Conservation (phyloP, 192 early-diverging fungal species). For the Rhizophagus prolifer region DNA sequence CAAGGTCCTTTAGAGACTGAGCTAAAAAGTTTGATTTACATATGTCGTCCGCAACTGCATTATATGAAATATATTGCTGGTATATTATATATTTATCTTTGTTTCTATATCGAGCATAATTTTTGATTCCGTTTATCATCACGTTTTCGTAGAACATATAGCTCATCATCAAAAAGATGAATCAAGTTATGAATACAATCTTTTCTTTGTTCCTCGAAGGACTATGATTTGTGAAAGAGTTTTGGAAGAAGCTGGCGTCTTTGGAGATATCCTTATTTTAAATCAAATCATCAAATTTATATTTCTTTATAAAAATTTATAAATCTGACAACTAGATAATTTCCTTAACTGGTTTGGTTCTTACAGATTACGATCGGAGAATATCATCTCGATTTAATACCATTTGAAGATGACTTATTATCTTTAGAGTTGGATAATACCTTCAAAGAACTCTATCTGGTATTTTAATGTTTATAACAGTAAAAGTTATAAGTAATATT, state of each 20-base stretch:
- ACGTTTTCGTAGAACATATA: slow-evolving; percentile 24
- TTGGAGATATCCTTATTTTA: slow-evolving; percentile 60
- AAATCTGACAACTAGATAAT: neutral
- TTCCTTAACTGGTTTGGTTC: slow-evolving; percentile 19
- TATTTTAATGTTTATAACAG: slow-evolving; percentile 17
- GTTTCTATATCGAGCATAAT: neutral
- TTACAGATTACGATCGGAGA: slow-evolving; percentile 71
- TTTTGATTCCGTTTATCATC: slow-evolving; percentile 30
- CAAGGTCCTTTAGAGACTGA: slow-evolving; percentile 67
- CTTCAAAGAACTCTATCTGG: slow-evolving; percentile 82
- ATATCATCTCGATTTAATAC: slow-evolving; percentile 87
- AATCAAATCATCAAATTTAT: neutral
- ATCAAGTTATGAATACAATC: slow-evolving; percentile 49
- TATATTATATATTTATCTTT: slow-evolving; percentile 36
- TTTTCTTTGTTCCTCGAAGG: slow-evolving; percentile 88
- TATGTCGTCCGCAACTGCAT: slow-evolving; percentile 73
- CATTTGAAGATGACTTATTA: slow-evolving; percentile 86
- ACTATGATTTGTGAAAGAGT: slow-evolving; percentile 92
- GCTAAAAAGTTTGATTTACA: slow-evolving; percentile 75
- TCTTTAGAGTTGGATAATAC: slow-evolving; percentile 84
- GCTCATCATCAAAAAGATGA: slow-evolving; percentile 18
- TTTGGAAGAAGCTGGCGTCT: slow-evolving; percentile 89
- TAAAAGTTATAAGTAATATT: neutral
- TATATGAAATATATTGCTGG: slow-evolving; percentile 86
- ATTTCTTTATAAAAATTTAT: neutral